phyloP scores from a whole-genome alignment of 2,329 filamentous ascomycete species.

The Zymoseptoria brevis region DNA sequence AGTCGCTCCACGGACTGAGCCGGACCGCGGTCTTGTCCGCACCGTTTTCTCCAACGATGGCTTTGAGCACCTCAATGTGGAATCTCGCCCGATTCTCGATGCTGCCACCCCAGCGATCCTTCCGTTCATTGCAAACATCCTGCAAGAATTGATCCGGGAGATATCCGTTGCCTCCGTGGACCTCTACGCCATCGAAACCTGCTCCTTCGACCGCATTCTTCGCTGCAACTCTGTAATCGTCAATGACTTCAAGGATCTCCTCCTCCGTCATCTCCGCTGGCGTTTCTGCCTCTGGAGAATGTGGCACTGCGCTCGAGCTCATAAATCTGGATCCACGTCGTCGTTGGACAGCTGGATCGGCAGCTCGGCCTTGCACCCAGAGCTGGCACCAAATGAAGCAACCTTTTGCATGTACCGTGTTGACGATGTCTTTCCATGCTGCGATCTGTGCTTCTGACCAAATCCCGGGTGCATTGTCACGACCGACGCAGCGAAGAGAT shows the following conservation, averaged over 20 bases:
- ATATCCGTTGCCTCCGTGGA: constrained; percentile 40
- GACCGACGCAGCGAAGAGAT: constrained; percentile 37
- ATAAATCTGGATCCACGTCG: constrained; percentile 17
- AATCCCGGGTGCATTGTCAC: constrained; percentile 48
- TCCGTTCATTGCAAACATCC: constrained; percentile 46
- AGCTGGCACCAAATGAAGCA: constrained; percentile 56
- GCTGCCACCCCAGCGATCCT: constrained; percentile 37
- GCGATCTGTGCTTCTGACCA: constrained; percentile 48
- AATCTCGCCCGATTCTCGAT: constrained; percentile 43
- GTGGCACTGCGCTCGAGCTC: constrained; percentile 28
- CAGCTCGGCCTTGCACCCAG: constrained; percentile 49
- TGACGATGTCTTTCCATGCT: constrained; percentile 52
- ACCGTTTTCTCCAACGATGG: constrained; percentile 40
- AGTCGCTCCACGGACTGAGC: constrained; percentile 51
- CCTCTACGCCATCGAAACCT: constrained; percentile 53
- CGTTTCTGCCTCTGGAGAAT: constrained; percentile 28
- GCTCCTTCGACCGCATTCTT: constrained; percentile 35
- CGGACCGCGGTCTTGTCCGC: constrained; percentile 43
- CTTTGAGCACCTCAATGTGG: constrained; percentile 44
- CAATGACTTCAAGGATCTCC: constrained; percentile 29
- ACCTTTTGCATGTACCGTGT: constrained; percentile 55
- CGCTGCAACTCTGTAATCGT: constrained; percentile 33
- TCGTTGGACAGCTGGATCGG: constrained; percentile 13
- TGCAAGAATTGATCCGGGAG: constrained; percentile 59
- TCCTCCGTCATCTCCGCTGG: constrained; percentile 31